Evolutionary conservation across 257 asterid species (phyloP).

Genomic region (Solanum verrucosum): DNA sequence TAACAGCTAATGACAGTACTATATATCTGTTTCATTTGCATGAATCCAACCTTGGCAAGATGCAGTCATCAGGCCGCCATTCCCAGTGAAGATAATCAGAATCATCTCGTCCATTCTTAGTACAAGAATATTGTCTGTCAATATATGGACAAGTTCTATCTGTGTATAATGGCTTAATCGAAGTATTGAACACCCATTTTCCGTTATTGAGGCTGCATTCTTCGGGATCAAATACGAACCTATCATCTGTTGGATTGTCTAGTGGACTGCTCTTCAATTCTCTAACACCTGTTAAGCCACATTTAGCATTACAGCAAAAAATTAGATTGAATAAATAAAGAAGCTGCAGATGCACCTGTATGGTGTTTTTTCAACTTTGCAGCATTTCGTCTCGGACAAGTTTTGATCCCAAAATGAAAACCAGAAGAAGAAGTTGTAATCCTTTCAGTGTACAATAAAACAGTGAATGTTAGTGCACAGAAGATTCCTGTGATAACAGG

Average conservation of each 20-base stretch:
- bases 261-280: slow-evolving; percentile 23
- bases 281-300: slow-evolving; percentile 20
- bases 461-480: slow-evolving; percentile 37
- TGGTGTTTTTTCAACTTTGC: slow-evolving; percentile 19
- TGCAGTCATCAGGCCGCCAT: slow-evolving; percentile 93
- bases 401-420: slow-evolving; percentile 34
- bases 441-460: slow-evolving; percentile 53
- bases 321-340: neutral
- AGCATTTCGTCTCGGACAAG: slow-evolving; percentile 37
- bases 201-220: slow-evolving; percentile 63
- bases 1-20: neutral
- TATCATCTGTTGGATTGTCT: slow-evolving; percentile 56
- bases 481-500: slow-evolving; percentile 37
- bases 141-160: slow-evolving; percentile 70
- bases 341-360: slow-evolving; percentile 4
- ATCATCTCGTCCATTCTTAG: slow-evolving; percentile 67
- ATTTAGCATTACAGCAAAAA: neutral
- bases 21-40: neutral
- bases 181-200: slow-evolving; percentile 70
- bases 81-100: slow-evolving; percentile 64
- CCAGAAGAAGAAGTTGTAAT: slow-evolving; percentile 34
- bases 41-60: slow-evolving; percentile 59
- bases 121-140: slow-evolving; percentile 80
- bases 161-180: slow-evolving; percentile 59
- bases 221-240: slow-evolving; percentile 71